Evolutionary conservation across 2,329 filamentous ascomycete species (phyloP).

Genomic region (Dothidotthia symphoricarpi): DNA sequence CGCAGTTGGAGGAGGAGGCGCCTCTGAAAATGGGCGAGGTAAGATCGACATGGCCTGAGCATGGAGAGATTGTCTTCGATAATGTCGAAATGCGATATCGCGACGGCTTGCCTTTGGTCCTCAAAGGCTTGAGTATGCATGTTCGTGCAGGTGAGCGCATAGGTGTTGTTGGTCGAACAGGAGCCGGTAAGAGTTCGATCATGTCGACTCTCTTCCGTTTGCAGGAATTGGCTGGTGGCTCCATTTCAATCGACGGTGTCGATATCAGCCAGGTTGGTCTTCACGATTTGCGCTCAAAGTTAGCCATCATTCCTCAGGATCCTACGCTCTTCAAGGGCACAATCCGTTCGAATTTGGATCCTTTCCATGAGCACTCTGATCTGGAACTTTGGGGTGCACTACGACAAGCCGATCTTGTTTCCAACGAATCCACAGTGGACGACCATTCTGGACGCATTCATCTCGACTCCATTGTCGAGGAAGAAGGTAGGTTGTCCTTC

Average conservation of each 20-base stretch:
- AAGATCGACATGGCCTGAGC: conserved; percentile 75
- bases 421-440: conserved; percentile 46
- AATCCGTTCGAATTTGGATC: conserved; percentile 75
- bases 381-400: conserved; percentile 75
- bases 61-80: conserved; percentile 63
- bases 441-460: conserved; percentile 63
- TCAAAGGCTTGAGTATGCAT: conserved; percentile 59
- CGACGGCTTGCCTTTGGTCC: conserved; percentile 49
- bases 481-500: conserved; percentile 62
- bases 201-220: conserved; percentile 81
- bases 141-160: conserved; percentile 74
- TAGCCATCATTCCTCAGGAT: conserved; percentile 83
- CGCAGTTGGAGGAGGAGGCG: conserved; percentile 82
- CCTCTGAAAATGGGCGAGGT: conserved; percentile 73
- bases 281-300: conserved; percentile 69
- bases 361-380: conserved; percentile 75
- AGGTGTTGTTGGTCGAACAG: conserved; percentile 77
- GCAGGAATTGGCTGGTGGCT: conserved; percentile 49
- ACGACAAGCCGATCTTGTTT: conserved; percentile 71
- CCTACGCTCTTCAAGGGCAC: conserved; percentile 81
- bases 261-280: conserved; percentile 71
- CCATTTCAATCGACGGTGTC: conserved; percentile 51
- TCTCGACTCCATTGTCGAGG: conserved; percentile 82
- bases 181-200: conserved; percentile 79
- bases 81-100: conserved; percentile 55